phyloP scores from a whole-genome alignment of 1,139 yeast species.

The Arxiozyma bovina region DNA sequence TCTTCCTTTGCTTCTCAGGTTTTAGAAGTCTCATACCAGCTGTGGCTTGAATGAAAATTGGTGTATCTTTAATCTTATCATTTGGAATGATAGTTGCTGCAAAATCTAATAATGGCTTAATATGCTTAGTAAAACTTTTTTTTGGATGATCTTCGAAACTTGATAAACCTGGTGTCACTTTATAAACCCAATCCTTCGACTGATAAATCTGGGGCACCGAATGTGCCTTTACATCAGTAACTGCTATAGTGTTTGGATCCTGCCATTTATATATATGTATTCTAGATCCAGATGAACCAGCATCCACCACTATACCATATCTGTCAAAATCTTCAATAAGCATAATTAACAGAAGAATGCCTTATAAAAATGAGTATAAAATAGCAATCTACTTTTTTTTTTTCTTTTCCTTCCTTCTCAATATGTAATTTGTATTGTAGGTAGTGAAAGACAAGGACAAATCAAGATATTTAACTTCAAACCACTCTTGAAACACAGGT shows the following conservation, averaged over 20 bases:
- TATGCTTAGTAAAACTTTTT: conserved; percentile 54
- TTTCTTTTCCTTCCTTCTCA: background rate
- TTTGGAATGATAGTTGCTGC: conserved; percentile 54
- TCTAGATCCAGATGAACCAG: conserved; percentile 78
- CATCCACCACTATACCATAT: conserved; percentile 70
- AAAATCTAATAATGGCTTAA: conserved; percentile 44
- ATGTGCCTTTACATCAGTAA: conserved; percentile 28
- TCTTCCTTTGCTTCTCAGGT: conserved; percentile 36
- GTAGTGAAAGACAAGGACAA: background rate
- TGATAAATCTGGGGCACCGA: conserved; percentile 60
- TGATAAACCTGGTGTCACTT: conserved; percentile 65
- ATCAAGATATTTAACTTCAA: too few species aligned
- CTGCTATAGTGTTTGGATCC: conserved; percentile 33
- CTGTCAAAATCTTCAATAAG: conserved; percentile 12
- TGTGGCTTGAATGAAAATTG: conserved; percentile 65
- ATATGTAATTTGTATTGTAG: too few species aligned
- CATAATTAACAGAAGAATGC: background rate
- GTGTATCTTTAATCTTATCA: conserved; percentile 47
- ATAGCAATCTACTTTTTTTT: too few species aligned
- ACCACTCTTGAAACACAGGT: too few species aligned
- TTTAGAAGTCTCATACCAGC: conserved; percentile 74
- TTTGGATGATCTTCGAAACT: conserved; percentile 42
- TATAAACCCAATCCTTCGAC: conserved; percentile 50
- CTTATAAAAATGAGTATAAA: background rate
- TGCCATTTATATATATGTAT: conserved; percentile 63